Evolutionary conservation across 2,329 filamentous ascomycete species (phyloP).

Genomic region (Cladobotryum mycophilum): DNA sequence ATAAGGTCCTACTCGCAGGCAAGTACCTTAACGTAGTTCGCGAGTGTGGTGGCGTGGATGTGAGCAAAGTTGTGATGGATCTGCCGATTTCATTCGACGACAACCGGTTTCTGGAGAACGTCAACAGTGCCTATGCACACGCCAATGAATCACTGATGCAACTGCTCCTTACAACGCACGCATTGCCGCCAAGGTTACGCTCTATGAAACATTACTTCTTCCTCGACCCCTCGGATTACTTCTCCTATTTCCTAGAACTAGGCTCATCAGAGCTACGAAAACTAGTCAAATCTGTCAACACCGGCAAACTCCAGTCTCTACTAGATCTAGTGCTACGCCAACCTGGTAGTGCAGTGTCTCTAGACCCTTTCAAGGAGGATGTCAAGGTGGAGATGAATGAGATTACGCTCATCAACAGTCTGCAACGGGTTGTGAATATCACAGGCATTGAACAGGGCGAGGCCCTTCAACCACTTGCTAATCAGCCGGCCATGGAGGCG

Average conservation of each 20-base stretch:
- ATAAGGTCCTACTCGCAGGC: slow-evolving; percentile 89
- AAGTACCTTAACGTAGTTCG: slow-evolving; percentile 98
- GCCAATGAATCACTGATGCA: slow-evolving; percentile 91
- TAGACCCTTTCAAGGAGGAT: slow-evolving; percentile 97
- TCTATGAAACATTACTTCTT: slow-evolving; percentile 99
- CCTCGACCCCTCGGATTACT: slow-evolving; percentile 94
- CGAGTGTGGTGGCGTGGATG: slow-evolving; percentile 92
- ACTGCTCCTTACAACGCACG: slow-evolving; percentile 86
- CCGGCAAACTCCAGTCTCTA: slow-evolving; percentile 86
- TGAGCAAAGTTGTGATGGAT: slow-evolving; percentile 80
- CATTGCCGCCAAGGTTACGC: slow-evolving; percentile 75
- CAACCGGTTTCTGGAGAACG: slow-evolving; percentile 85
- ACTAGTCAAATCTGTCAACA: slow-evolving; percentile 81
- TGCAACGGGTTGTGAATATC: slow-evolving; percentile 95
- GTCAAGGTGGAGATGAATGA: slow-evolving; percentile 98
- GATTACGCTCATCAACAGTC: slow-evolving; percentile 81
- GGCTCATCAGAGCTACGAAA: slow-evolving; percentile 85
- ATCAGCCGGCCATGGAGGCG: slow-evolving; percentile 58
- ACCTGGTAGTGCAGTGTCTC: slow-evolving; percentile 84
- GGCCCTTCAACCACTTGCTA: slow-evolving; percentile 64
- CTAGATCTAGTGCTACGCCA: slow-evolving; percentile 96
- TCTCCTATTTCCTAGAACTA: slow-evolving; percentile 94
- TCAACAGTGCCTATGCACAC: slow-evolving; percentile 89
- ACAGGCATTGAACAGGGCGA: slow-evolving; percentile 91
- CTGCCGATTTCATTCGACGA: slow-evolving; percentile 93